Percentiles rank a stretch among this genome's conserved stretches.
phyloP scores from a whole-genome alignment of 2,329 filamentous ascomycete species.

The Beauveria medogensis region DNA sequence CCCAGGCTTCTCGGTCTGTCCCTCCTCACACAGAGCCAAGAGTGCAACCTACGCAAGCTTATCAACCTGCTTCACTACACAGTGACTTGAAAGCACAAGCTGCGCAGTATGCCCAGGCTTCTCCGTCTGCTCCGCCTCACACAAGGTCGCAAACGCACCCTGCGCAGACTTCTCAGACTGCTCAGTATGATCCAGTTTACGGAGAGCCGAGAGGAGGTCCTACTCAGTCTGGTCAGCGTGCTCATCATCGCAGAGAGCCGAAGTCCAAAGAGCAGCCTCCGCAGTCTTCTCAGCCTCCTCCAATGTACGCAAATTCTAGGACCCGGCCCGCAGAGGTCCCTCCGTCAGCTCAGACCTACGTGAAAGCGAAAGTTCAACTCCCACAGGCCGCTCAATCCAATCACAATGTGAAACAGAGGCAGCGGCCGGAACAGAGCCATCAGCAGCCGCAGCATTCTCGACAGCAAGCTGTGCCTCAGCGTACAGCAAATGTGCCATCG shows the following conservation, averaged over 20 bases:
- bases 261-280: neutral
- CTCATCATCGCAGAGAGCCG: no score
- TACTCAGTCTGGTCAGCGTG: no score
- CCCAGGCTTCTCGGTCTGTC: neutral
- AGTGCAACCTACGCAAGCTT: no score
- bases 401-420: neutral
- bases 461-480: neutral
- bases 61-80: neutral
- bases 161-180: no score
- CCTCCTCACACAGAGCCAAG: neutral
- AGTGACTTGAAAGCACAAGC: neutral
- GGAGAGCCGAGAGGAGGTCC: no score
- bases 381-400: neutral
- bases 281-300: neutral
- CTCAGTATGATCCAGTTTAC: no score
- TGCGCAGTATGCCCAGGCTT: neutral
- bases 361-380: neutral
- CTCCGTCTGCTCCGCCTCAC: no score
- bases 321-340: neutral
- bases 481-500: neutral
- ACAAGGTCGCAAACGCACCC: no score
- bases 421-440: neutral
- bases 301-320: neutral
- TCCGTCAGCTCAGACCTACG: neutral
- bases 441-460: neutral